Conservation (phyloP, 257 asterid genomes). For the Plectranthus barbatus region DNA sequence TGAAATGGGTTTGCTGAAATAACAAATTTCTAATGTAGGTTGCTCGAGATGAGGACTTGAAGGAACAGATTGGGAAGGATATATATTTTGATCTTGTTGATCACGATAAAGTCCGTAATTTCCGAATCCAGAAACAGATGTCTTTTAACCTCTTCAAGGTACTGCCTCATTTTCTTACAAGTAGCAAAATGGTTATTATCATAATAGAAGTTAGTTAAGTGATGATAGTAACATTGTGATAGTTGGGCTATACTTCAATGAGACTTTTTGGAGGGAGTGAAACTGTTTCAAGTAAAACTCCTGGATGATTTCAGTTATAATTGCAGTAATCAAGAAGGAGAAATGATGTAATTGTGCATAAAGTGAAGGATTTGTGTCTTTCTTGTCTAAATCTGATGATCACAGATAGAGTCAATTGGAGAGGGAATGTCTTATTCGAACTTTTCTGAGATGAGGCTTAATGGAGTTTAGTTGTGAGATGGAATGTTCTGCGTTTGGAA, state of each 20-base stretch:
- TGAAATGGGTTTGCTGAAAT: conserved; percentile 15
- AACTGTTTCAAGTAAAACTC: background rate
- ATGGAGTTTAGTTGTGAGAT: conserved; percentile 3
- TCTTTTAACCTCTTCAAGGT: conserved; percentile 83
- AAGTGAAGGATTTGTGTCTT: background rate
- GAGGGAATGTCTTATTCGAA: background rate
- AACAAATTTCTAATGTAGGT: conserved; percentile 36
- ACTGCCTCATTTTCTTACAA: conserved; percentile 7
- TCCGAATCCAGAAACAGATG: conserved; percentile 75
- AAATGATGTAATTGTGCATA: background rate
- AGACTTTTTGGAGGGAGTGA: background rate
- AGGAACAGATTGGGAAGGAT: conserved; percentile 80
- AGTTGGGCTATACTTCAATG: background rate
- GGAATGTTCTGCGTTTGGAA: background rate
- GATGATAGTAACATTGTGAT: background rate
- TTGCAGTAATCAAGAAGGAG: background rate
- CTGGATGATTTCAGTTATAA: background rate
- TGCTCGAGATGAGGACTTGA: conserved; percentile 86
- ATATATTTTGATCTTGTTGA: conserved; percentile 84
- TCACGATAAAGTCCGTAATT: conserved; percentile 80
- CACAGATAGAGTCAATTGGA: background rate
- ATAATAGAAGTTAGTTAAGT: background rate
- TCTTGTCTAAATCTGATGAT: background rate
- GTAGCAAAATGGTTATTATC: background rate
- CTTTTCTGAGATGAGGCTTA: conserved; percentile 6